Percentiles rank a stretch among this genome's conserved stretches.
Evolutionary conservation across 1,139 yeast genomes (phyloP).

Genomic region (Groenewaldozyma auringiensis): DNA sequence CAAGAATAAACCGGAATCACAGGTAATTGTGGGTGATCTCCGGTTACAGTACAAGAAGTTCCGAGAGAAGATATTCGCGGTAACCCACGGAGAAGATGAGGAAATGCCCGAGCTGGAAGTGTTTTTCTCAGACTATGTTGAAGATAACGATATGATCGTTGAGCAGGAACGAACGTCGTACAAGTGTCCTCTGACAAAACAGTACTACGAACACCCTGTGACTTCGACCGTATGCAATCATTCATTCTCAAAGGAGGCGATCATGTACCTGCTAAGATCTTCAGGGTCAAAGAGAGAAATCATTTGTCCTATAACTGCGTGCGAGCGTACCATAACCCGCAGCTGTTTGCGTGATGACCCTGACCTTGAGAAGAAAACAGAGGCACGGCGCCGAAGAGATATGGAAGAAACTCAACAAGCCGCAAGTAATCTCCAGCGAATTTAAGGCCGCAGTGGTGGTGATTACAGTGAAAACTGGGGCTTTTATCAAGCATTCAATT

Average conservation of each 20-base stretch:
- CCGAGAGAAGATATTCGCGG: constrained; percentile 17
- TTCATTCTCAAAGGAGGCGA: constrained; percentile 22
- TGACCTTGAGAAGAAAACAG: constrained; percentile 18
- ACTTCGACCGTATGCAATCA: constrained; percentile 22
- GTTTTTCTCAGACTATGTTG: constrained; percentile 20
- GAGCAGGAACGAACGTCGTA: constrained; percentile 22
- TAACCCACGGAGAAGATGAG: constrained; percentile 17
- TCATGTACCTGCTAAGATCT: constrained; percentile 16
- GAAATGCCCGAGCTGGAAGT: constrained; percentile 19
- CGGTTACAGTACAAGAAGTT: constrained; percentile 22
- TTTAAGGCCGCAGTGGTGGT: not conserved
- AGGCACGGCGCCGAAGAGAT: constrained; percentile 17
- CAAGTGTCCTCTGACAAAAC: constrained; percentile 25
- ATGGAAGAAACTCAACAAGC: constrained; percentile 17
- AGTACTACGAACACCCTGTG: constrained; percentile 22
- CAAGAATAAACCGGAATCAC: not conserved
- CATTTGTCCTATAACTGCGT: constrained; percentile 25
- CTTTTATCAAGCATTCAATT: too few relatives aligned
- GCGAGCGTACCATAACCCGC: constrained; percentile 11
- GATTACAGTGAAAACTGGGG: too few relatives aligned
- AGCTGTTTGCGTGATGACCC: constrained; percentile 15
- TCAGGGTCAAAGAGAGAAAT: constrained; percentile 3
- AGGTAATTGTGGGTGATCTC: not conserved
- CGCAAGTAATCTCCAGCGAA: constrained; percentile 2
- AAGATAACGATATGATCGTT: constrained; percentile 24